Percentiles rank a stretch among this genome's conserved stretches.
Conservation (phyloP, 208 protist genomes). For the Trypanosoma boissoni region DNA sequence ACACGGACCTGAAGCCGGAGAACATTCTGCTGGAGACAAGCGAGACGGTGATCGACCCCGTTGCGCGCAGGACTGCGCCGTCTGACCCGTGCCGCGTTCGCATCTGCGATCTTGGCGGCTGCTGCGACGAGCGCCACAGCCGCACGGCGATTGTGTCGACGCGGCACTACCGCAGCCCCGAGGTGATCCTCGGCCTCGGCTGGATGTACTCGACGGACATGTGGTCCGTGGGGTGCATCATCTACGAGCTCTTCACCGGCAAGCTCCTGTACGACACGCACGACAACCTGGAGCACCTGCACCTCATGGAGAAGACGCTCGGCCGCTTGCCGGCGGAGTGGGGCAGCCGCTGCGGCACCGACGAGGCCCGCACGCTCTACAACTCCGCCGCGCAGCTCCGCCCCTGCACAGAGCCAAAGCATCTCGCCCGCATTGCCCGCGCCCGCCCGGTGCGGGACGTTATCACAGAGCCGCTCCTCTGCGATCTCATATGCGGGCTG, state of each 20-base stretch:
- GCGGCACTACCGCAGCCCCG: slow-evolving; percentile 66
- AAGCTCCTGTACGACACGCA: slow-evolving; percentile 70
- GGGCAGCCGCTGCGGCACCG: slow-evolving; percentile 42
- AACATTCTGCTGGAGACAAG: slow-evolving; percentile 55
- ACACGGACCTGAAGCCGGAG: slow-evolving; percentile 87
- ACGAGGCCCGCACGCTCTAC: slow-evolving; percentile 53
- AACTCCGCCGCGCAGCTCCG: slow-evolving; percentile 42
- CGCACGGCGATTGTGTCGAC: slow-evolving; percentile 36
- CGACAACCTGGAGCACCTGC: slow-evolving; percentile 49
- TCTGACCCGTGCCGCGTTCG: slow-evolving; percentile 27
- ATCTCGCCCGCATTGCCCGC: slow-evolving; percentile 56
- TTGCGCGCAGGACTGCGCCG: slow-evolving; percentile 32
- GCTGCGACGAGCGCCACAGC: slow-evolving; percentile 29
- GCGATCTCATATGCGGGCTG: slow-evolving; percentile 60
- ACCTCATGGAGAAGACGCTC: slow-evolving; percentile 77
- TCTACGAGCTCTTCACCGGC: slow-evolving; percentile 70
- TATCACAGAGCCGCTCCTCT: slow-evolving; percentile 48
- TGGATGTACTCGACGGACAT: slow-evolving; percentile 72
- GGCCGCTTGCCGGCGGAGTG: slow-evolving; percentile 52
- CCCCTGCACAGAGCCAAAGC: slow-evolving; percentile 60
- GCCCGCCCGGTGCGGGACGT: slow-evolving; percentile 51
- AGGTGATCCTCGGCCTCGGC: slow-evolving; percentile 46
- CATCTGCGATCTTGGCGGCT: slow-evolving; percentile 28
- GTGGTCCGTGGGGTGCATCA: slow-evolving; percentile 75
- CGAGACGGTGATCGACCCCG: slow-evolving; percentile 52